phyloP scores from a whole-genome alignment of 306 rosid species.

The Albizia julibrissin region DNA sequence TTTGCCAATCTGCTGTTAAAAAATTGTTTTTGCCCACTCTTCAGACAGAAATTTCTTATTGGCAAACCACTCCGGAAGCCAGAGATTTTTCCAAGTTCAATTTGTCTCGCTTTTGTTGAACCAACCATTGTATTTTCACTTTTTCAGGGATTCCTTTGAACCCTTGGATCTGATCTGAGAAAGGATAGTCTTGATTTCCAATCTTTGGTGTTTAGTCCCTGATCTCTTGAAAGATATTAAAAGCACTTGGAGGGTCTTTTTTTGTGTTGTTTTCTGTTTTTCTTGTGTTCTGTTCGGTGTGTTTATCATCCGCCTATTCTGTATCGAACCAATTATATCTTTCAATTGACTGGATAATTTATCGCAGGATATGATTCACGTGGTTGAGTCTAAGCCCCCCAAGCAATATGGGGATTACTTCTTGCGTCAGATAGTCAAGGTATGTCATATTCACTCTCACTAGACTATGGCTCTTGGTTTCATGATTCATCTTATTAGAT shows the following conservation, averaged over 20 bases:
- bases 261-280: background rate
- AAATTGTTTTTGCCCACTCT: background rate
- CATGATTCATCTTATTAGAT: conserved; percentile 4
- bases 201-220: background rate
- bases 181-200: background rate
- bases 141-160: background rate
- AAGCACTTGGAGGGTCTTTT: background rate
- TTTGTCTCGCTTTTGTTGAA: background rate
- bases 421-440: conserved; percentile 93
- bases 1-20: background rate
- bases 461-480: background rate
- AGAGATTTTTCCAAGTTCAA: background rate
- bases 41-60: background rate
- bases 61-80: background rate
- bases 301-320: background rate
- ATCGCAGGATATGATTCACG: conserved; percentile 74
- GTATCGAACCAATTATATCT: background rate
- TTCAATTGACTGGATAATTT: conserved; percentile 22
- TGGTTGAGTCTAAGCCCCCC: conserved; percentile 72
- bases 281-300: background rate
- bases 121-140: background rate
- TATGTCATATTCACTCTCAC: conserved; percentile 26
- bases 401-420: conserved; percentile 89
- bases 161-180: background rate
- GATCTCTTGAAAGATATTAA: background rate